A percentile compares a stretch with the other conserved stretches of the same genome.
phyloP scores from a whole-genome alignment of 2,329 filamentous ascomycete genomes.

The Ramularia endophylla region DNA sequence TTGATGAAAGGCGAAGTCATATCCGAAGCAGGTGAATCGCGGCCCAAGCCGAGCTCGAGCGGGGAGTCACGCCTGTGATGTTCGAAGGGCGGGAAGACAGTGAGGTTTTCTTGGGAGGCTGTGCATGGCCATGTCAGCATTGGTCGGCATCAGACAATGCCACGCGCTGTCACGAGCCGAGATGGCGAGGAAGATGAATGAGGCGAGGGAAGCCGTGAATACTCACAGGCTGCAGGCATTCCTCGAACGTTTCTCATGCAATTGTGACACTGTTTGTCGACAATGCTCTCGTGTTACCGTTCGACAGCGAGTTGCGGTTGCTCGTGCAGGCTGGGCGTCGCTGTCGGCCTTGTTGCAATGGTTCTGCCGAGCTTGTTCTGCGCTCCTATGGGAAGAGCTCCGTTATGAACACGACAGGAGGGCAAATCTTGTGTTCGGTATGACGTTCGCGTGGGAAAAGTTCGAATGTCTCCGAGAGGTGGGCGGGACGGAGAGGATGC shows the following conservation, averaged over 20 bases:
- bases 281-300: constrained; percentile 12
- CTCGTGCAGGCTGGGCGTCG: constrained; percentile 5
- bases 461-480: constrained; percentile 1
- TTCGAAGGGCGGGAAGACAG: constrained; percentile 31
- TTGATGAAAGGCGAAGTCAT: constrained; percentile 58
- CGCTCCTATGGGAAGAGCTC: constrained; percentile 12
- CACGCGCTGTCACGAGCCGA: constrained; percentile 6
- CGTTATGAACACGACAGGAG: constrained; percentile 15
- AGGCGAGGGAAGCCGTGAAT: constrained; percentile 8
- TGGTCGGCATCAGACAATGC: constrained; percentile 1
- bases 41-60: constrained; percentile 28
- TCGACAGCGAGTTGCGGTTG: constrained; percentile 4
- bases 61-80: constrained; percentile 31
- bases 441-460: constrained; percentile 15
- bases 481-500: constrained; percentile 10
- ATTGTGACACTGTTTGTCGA: constrained; percentile 16
- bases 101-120: constrained; percentile 23
- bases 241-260: constrained; percentile 19
- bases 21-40: constrained; percentile 46
- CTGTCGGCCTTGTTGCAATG: constrained; percentile 5
- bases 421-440: constrained; percentile 14
- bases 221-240: constrained; percentile 28
- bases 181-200: not conserved
- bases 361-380: not conserved
- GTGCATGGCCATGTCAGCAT: constrained; percentile 13